These are phyloP conservation scores for Kazachstania africana DNA, from an alignment of 805 yeast species.

Conservation along the genomic window DNA sequence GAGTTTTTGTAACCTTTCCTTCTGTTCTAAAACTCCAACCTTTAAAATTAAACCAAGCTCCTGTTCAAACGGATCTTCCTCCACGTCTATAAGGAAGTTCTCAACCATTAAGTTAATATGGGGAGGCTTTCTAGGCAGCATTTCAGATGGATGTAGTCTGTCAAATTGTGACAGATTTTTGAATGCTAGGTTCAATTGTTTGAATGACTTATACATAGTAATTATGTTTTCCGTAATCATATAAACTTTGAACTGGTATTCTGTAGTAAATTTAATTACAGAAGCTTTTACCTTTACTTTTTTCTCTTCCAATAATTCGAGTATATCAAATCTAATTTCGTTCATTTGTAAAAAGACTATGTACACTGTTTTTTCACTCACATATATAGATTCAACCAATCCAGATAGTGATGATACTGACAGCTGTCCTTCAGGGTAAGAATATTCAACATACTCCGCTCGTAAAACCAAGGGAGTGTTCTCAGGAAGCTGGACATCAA, in stretches of 20 bases:
- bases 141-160: constrained; percentile 17
- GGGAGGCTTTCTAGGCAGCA: constrained; percentile 29
- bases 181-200: constrained; percentile 35
- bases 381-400: constrained; percentile 22
- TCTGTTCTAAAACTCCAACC: constrained; percentile 48
- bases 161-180: constrained; percentile 21
- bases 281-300: constrained; percentile 8
- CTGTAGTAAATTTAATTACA: constrained; percentile 19
- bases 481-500: constrained; percentile 16
- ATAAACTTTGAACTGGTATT: constrained; percentile 31
- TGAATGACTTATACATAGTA: constrained; percentile 35
- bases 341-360: constrained; percentile 13
- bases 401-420: constrained; percentile 6
- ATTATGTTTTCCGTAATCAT: constrained; percentile 40
- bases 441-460: constrained; percentile 5
- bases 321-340: constrained; percentile 2
- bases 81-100: constrained; percentile 37
- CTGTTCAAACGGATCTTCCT: constrained; percentile 56
- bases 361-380: constrained; percentile 10
- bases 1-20: constrained; percentile 33
- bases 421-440: constrained; percentile 1
- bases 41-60: constrained; percentile 47
- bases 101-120: constrained; percentile 31
- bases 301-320: constrained; percentile 1
- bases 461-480: constrained; percentile 15